Evolutionary conservation across 495 filamentous ascomycete genomes (phyloP).

Genomic region (Neurospora africana): DNA sequence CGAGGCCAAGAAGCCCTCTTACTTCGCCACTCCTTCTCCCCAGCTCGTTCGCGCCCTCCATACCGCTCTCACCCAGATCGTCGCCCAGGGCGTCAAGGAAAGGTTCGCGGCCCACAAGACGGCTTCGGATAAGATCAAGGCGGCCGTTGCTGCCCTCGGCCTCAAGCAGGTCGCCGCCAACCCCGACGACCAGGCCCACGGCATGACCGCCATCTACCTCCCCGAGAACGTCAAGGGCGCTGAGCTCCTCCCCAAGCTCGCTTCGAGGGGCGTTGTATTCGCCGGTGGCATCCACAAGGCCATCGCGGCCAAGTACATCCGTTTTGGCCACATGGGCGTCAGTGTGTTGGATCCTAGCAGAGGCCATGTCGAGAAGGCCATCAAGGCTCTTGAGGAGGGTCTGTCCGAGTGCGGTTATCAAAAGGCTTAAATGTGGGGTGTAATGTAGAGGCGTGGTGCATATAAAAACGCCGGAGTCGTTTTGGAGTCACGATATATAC

Average conservation of each 20-base stretch:
- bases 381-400: conserved; percentile 63
- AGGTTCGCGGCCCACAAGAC: conserved; percentile 70
- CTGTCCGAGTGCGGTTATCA: conserved; percentile 61
- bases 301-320: conserved; percentile 47
- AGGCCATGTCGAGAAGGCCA: conserved; percentile 69
- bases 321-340: conserved; percentile 90
- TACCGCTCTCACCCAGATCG: conserved; percentile 82
- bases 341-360: conserved; percentile 60
- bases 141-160: conserved; percentile 64
- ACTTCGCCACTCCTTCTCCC: conserved; percentile 93
- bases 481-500: background rate
- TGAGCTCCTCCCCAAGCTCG: conserved; percentile 72
- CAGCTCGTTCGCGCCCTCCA: conserved; percentile 91
- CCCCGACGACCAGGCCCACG: conserved; percentile 85
- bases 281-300: conserved; percentile 90
- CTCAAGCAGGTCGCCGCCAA: conserved; percentile 75
- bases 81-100: conserved; percentile 62
- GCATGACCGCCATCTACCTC: conserved; percentile 95
- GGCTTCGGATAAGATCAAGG: conserved; percentile 73
- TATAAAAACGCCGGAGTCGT: background rate
- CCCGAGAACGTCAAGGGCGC: conserved; percentile 70
- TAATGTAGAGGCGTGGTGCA: background rate
- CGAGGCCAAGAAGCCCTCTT: conserved; percentile 90
- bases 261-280: conserved; percentile 88
- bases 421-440: conserved; percentile 27